Percentiles rank a stretch among this genome's conserved stretches.
phyloP scores from a whole-genome alignment of 345 rosid genomes.

The Orychophragmus violaceus region DNA sequence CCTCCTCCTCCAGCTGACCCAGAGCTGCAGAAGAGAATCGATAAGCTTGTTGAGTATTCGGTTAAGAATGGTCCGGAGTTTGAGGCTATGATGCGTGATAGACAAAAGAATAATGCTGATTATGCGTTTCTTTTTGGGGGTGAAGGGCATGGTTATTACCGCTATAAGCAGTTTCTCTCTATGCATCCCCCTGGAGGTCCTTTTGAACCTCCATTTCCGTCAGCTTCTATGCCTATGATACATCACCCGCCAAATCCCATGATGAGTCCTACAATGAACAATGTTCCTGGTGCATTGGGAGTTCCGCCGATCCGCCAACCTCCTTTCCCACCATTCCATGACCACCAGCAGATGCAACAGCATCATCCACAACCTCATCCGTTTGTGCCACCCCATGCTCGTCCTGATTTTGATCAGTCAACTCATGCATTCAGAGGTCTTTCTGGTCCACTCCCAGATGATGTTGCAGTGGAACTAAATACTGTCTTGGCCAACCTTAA shows the following conservation, averaged over 20 bases:
- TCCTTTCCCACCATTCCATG: constrained; percentile 72
- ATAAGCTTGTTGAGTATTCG: constrained; percentile 88
- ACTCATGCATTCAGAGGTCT: constrained; percentile 60
- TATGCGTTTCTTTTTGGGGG: constrained; percentile 89
- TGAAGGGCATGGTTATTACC: constrained; percentile 84
- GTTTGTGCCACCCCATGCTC: constrained; percentile 43
- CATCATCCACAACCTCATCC: constrained; percentile 66
- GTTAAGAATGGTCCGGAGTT: constrained; percentile 94
- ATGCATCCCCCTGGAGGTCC: constrained; percentile 54
- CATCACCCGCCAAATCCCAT: constrained; percentile 70
- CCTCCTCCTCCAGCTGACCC: constrained; percentile 71
- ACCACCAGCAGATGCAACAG: constrained; percentile 62
- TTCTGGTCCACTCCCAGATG: constrained; percentile 84
- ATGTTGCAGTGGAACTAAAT: constrained; percentile 75
- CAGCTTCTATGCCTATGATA: constrained; percentile 47
- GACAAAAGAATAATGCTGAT: constrained; percentile 92
- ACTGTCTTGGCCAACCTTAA: constrained; percentile 68
- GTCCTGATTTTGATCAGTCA: constrained; percentile 73
- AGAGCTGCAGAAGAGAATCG: constrained; percentile 93
- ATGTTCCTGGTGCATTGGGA: constrained; percentile 45
- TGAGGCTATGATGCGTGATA: constrained; percentile 92
- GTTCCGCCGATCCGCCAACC: constrained; percentile 72
- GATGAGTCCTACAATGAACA: constrained; percentile 45
- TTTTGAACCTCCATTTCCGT: constrained; percentile 54
- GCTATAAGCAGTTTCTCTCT: constrained; percentile 77